These are phyloP conservation scores for Phaeoacremonium minimum DNA, from an alignment of 2,329 filamentous ascomycete species.

Conservation along the genomic window DNA sequence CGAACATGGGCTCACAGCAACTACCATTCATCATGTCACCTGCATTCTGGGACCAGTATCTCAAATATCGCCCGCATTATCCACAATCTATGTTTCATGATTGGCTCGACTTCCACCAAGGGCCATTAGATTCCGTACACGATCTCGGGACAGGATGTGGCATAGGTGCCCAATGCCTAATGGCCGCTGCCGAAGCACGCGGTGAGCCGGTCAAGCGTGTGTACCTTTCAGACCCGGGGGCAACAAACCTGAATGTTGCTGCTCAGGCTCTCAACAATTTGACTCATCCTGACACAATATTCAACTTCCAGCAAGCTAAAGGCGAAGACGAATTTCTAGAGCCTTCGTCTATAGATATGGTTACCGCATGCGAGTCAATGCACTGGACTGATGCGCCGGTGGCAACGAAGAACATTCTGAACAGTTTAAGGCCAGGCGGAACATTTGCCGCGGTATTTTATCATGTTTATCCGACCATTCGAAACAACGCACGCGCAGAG, in stretches of 20 bases:
- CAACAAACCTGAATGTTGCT: slow-evolving; percentile 4
- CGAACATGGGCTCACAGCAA: no score
- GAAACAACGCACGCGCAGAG: slow-evolving; percentile 1
- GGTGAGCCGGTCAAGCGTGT: slow-evolving; percentile 4
- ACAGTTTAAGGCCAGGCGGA: slow-evolving; percentile 7
- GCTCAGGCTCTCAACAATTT: not conserved
- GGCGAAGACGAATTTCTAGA: slow-evolving; percentile 6
- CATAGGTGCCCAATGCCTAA: slow-evolving; percentile 4
- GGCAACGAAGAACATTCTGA: slow-evolving; percentile 3
- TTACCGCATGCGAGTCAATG: slow-evolving; percentile 6
- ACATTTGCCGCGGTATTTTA: slow-evolving; percentile 8
- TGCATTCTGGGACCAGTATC: slow-evolving; percentile 9
- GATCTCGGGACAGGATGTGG: slow-evolving; percentile 9
- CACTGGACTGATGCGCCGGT: slow-evolving; percentile 7
- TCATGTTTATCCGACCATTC: not conserved
- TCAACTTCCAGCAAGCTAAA: slow-evolving; percentile 3
- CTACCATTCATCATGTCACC: no score
- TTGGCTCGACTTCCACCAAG: slow-evolving; percentile 8
- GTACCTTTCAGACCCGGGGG: slow-evolving; percentile 8
- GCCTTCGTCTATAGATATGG: slow-evolving; percentile 5
- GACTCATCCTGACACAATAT: slow-evolving; percentile 1
- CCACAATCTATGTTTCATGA: slow-evolving; percentile 5
- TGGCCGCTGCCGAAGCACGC: not conserved
- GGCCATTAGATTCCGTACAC: slow-evolving; percentile 2
- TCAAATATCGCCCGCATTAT: slow-evolving; percentile 5